phyloP scores from a whole-genome alignment of 306 rosid genomes.

The Rosa multiflora region DNA sequence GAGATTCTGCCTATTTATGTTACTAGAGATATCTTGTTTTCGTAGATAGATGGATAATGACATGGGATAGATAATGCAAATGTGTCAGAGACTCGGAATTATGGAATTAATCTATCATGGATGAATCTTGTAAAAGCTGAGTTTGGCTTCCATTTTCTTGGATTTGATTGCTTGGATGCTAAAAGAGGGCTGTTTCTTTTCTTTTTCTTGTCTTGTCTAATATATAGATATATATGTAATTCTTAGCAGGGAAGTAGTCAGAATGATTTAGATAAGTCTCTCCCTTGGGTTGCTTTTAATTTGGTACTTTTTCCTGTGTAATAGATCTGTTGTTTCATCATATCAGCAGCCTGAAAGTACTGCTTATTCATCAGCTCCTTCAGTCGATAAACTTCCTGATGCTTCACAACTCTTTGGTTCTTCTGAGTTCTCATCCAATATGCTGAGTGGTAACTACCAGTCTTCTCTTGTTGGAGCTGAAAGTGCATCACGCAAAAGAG shows the following conservation, averaged over 20 bases:
- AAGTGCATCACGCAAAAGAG: conserved; percentile 81
- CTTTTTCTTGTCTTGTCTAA: background rate
- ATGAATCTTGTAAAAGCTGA: background rate
- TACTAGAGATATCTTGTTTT: background rate
- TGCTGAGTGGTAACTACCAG: conserved; percentile 52
- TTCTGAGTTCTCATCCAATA: conserved; percentile 44
- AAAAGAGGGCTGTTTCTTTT: background rate
- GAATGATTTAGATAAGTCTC: background rate
- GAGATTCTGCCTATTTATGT: background rate
- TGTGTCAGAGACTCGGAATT: background rate
- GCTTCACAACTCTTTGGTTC: conserved; percentile 81
- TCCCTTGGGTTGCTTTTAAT: background rate
- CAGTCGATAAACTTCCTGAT: conserved; percentile 74
- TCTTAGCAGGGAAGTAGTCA: background rate
- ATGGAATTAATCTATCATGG: background rate
- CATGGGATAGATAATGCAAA: background rate
- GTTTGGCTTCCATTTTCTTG: background rate
- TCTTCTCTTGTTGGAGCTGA: conserved; percentile 73
- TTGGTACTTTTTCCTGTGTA: conserved; percentile 3
- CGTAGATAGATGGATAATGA: background rate
- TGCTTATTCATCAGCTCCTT: conserved; percentile 31
- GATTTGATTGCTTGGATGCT: background rate
- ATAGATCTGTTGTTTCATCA: conserved; percentile 38
- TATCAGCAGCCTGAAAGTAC: conserved; percentile 34
- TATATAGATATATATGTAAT: background rate